Base-by-base conservation (phyloP, 2,329 filamentous ascomycete species). In the Exophiala dermatitidis region DNA sequence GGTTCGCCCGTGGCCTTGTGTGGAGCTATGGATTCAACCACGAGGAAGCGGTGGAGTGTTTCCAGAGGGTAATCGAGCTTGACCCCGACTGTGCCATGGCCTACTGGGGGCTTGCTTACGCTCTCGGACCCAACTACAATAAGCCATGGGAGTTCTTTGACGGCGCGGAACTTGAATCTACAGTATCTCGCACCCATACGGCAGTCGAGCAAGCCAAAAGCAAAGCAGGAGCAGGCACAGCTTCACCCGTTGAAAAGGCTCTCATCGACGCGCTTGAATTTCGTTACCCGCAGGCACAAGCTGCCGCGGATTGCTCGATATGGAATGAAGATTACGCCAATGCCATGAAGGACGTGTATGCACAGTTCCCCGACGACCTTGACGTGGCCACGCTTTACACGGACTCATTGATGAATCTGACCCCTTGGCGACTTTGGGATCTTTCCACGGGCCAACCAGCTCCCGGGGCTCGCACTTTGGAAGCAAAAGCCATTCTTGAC, bases 111-210 rank as follows among this genome's bases (percentile, higher is more conserved):
- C 59, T 72, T 3, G 68, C 86, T 0, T 90, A 86, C 65, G 74
- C 83, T 1, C 70, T 86, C 0, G 87, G 86, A 0, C 86, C 87
- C 2, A 90, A 91, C 64, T 85, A 86, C 67, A 88, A 90, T 71
- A 88, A 90, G 63, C 82, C 86, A 0, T 90, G 87, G 87, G 77
- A 81, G 30, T 75, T 81, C 28, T 88, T 90, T 59, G 84, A 85
- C 50, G 68, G 75, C 1, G 68, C 73, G 0, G 86, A 90, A 59
- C 71, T 84, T 3, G 67, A 72, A 7, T 67, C 46, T 6, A 60
- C 53, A 2, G 46, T 63, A 4, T 46, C 40, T 9, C 48, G 50
- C 26, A 60, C 61, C 1, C 58, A 61, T 42, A 10, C 43, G 7
- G 61, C 57, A 5, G 54, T 60, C 1, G 46, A 55, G 30, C 43